Evolutionary conservation across 305 asterid species (phyloP), one percentile per base, ranked within the genome.

Genomic region (Salvia sclarea): DNA sequence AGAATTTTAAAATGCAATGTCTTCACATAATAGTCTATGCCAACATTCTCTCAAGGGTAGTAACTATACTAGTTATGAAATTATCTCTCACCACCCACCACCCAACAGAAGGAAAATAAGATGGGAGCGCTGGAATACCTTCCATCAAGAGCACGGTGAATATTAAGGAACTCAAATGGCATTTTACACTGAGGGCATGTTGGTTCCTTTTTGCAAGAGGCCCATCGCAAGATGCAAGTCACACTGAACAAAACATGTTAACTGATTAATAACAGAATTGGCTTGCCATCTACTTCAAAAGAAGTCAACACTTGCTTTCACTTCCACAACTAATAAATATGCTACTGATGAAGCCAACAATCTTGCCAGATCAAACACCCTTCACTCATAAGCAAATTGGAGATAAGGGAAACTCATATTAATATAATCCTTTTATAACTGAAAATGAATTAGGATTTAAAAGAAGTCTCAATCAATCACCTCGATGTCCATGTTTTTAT

Each of bases 111-210:
- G 35, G 31, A 22, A 63, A 37, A n/a, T 20, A 28, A 31, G 30
- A 38, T 2, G 37, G 17, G 47, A 14, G 47, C 48, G 48, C 54
- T 41, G 25, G 21, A 69, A 31, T 83, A 89, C 96, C 95, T 89
- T 68, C 96, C 96, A 82, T 91, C 96, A 71, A 91, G 94, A 30
- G 86, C 72, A 16, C 95, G 96, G 68, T 87, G 95, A 77, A 91
- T 47, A 65, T 84, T 65, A 22, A 91, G 94, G 78, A 84, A 85
- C 76, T 85, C 80, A 64, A 91, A 91, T 45, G 89, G 92, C 61
- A 73, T 78, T 74, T 89, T 91, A 69, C 98, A 91, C 76, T 91
- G 98, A 22, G 98, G 98, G 71, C 96, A 89, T 8, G 88, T 84
- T 37, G 96, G 85, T 48, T 91, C 83, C 53, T 78, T 83, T 73